Evolutionary conservation across 257 asterid genomes (phyloP), one percentile per base, ranked within the genome.

Genomic region (Solanum ossicruentum): DNA sequence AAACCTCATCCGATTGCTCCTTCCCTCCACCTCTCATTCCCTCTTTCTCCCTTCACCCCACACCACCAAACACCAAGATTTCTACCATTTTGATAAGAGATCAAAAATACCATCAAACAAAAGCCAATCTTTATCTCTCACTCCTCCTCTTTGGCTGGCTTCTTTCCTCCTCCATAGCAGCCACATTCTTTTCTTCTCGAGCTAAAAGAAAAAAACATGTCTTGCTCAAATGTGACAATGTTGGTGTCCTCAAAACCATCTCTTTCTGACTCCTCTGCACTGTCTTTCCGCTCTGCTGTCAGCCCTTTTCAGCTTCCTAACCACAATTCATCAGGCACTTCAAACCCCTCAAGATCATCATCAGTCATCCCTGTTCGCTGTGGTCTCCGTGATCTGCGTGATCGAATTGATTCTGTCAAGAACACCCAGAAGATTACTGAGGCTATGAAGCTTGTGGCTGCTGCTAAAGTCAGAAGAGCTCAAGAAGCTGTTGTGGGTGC

Each of bases 361-460:
- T 58, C 96, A 5, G 84, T 91, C 81, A 88, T 93, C 55, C 93
- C 94, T 73, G 85, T 95, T 78, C 95, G 89, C 47, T 95, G 99
- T 84, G 58, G 88, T 36, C 95, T 96, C 28, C 97, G 98, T 5
- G 98, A 95, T 8, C 95, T 94, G 12, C 99, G 98, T 6, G 96
- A 84, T 1, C 98, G 99, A 13, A 96, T 96, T 58, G 88, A 88
- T 0, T 93, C 98, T 0, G 98, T 94, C 18, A 94, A 92, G 88
- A 96, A 94, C 93, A 96, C 99, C 0, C 97, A 94, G 91, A 96
- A 96, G 45, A 94, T 96, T 89, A 96, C 99, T 0, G 99, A 96
- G 89, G 98, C 99, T 83, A 93, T 96, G 99, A 96, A 96, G 91
- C 96, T 96, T 10, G 98, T 96, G 12, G 98, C 99, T 1, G 99